A percentile compares a stretch with the other conserved stretches of the same genome.
Evolutionary conservation across 2,329 filamentous ascomycete species (phyloP).

Genomic region (Colletotrichum agaves): DNA sequence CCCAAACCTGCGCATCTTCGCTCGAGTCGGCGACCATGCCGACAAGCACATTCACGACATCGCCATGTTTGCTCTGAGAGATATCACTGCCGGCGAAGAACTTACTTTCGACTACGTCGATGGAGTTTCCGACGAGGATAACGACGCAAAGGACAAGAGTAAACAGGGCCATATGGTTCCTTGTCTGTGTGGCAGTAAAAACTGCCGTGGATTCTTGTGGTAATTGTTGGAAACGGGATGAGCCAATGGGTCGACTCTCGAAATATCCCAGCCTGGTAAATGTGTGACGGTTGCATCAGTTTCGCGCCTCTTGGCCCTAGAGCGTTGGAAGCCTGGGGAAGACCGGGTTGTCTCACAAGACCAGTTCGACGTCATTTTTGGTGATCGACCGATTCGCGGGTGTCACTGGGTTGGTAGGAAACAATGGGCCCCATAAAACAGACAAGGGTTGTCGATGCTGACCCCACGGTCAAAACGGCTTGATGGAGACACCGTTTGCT

Average conservation of each 20-base stretch:
- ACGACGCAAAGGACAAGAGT: conserved; percentile 61
- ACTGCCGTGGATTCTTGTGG: conserved; percentile 79
- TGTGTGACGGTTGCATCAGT: background rate
- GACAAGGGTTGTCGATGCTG: background rate
- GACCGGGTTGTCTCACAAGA: background rate
- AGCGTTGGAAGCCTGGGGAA: background rate
- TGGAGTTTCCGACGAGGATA: conserved; percentile 62
- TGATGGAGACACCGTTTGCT: conserved; percentile 18
- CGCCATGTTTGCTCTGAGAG: conserved; percentile 76
- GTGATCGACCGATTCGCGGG: background rate
- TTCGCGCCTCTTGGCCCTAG: background rate
- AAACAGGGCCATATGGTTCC: conserved; percentile 63
- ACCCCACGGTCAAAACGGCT: background rate
- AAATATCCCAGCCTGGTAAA: background rate
- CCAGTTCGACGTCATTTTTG: conserved; percentile 15
- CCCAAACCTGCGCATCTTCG: conserved; percentile 83
- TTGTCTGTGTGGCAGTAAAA: conserved; percentile 71
- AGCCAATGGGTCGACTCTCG: background rate
- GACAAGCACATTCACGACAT: conserved; percentile 81
- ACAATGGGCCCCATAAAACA: background rate
- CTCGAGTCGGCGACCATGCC: conserved; percentile 79
- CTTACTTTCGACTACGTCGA: conserved; percentile 85
- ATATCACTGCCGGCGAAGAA: conserved; percentile 74
- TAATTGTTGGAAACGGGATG: conserved; percentile 41
- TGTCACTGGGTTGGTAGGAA: background rate